Evolutionary conservation across 2,329 filamentous ascomycete species (phyloP).

Genomic region (Pseudodiploospora longispora): DNA sequence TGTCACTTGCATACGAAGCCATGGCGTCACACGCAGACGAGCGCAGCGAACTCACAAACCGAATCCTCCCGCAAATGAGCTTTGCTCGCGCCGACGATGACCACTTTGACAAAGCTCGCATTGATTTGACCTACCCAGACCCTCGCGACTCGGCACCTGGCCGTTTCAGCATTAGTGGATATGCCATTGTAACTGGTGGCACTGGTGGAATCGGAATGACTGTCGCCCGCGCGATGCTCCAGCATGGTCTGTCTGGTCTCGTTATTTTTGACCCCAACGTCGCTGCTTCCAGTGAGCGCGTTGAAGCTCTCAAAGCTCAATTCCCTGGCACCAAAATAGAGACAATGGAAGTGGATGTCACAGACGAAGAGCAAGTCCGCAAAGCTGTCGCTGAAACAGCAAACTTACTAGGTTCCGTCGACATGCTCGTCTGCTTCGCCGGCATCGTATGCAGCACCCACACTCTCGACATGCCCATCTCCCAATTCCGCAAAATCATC

Average conservation of each 20-base stretch:
- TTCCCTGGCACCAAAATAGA: constrained; percentile 13
- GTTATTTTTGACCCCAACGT: constrained; percentile 52
- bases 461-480: constrained; percentile 38
- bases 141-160: constrained; percentile 9
- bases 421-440: constrained; percentile 31
- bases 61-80: constrained; percentile 19
- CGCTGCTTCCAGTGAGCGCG: constrained; percentile 25
- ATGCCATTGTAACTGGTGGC: constrained; percentile 42
- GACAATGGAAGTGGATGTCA: constrained; percentile 12
- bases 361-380: constrained; percentile 11
- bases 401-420: constrained; percentile 11
- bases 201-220: constrained; percentile 25
- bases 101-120: neutral
- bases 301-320: constrained; percentile 9
- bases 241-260: constrained; percentile 55
- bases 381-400: constrained; percentile 8
- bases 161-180: constrained; percentile 24
- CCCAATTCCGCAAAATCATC: constrained; percentile 52
- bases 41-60: constrained; percentile 15
- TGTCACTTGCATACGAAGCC: too few relatives aligned
- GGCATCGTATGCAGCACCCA: constrained; percentile 57
- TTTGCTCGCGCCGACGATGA: constrained; percentile 11
- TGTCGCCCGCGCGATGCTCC: constrained; percentile 56
- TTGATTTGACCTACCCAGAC: constrained; percentile 1
- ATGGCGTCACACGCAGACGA: constrained; percentile 1